Base-by-base conservation (phyloP, 106 monocot species). In the Cymbidium sinense region DNA sequence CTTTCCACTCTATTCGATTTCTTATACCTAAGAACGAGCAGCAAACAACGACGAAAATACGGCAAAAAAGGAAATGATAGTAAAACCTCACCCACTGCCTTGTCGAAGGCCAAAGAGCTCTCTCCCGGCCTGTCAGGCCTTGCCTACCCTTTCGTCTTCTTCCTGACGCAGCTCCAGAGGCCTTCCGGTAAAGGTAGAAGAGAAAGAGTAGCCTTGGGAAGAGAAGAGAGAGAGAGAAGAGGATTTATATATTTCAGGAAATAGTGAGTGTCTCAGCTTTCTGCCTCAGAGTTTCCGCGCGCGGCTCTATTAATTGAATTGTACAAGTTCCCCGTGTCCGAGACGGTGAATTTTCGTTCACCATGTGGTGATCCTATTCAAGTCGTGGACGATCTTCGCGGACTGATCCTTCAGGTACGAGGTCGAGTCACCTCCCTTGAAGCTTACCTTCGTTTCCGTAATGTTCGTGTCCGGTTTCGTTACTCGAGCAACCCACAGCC, bases 281-380 rank as follows among this genome's bases (percentile, higher is more conserved):
- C 25, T 5, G 33, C 12, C 71, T 37, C 71, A n/a, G n/a, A n/a
- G n/a, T 71, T 37, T 37, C 31, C n/a, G n/a, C 19, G 20, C 71
- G 37, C 71, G 71, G 12, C 37, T 34, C 71, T n/a, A n/a, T n/a
- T n/a, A n/a, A n/a, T n/a, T n/a, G n/a, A n/a, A n/a, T 71, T 71
- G 71, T 71, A 71, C 35, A 31, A 71, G 6, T 34, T 31, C 71
- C 71, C 36, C 47, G 71, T 71, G 71, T 71, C 71, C 71, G 71
- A 9, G 11, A 37, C 36, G 71, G 36, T 34, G 36, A 71, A 1
- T 31, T 71, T 37, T 31, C 7, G 20, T 37, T 71, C 31, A 71
- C 71, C 71, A 6, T 2, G 35, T 12, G 21, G 71, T 71, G 36
- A 71, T 37, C 19, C 21, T 15, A 71, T 71, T 37, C 35, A 4